phyloP scores from a whole-genome alignment of 139 green algal species.

The Chlorokybus atmophyticus region DNA sequence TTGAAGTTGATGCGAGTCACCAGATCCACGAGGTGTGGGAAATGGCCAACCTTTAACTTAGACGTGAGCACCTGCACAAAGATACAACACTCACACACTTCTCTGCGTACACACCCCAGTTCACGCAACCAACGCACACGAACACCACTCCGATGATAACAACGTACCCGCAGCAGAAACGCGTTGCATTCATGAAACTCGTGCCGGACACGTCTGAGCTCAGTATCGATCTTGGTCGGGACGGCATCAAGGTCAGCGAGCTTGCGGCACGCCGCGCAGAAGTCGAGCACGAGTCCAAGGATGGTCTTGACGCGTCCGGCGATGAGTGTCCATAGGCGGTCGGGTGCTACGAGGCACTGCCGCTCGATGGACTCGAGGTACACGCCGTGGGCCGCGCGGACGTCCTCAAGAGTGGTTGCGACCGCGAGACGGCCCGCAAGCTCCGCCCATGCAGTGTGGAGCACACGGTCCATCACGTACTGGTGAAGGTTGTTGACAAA shows the following conservation, averaged over 20 bases:
- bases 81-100: no score
- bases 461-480: conserved; percentile 13
- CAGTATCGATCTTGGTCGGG: no score
- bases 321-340: conserved; percentile 9
- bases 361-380: conserved; percentile 11
- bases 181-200: conserved; percentile 8
- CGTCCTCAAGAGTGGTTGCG: conserved; percentile 7
- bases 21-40: conserved; percentile 5
- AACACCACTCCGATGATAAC: no score
- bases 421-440: neutral
- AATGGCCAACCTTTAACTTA: conserved; percentile 13
- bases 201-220: no score
- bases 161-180: conserved; percentile 8
- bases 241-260: no score
- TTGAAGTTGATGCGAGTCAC: conserved; percentile 12
- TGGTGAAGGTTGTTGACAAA: conserved; percentile 16
- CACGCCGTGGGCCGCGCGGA: neutral
- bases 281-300: conserved; percentile 3
- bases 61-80: conserved; percentile 2
- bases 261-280: neutral
- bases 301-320: conserved; percentile 2
- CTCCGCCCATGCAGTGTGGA: conserved; percentile 9
- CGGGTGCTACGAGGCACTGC: conserved; percentile 12
- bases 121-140: no score
- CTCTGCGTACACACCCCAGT: no score